Percentiles rank a stretch among this genome's conserved stretches.
These are phyloP conservation scores for Pseudoscleropodium purum DNA, from an alignment of 225 moss, liverwort and hornwort species.

Conservation along the genomic window DNA sequence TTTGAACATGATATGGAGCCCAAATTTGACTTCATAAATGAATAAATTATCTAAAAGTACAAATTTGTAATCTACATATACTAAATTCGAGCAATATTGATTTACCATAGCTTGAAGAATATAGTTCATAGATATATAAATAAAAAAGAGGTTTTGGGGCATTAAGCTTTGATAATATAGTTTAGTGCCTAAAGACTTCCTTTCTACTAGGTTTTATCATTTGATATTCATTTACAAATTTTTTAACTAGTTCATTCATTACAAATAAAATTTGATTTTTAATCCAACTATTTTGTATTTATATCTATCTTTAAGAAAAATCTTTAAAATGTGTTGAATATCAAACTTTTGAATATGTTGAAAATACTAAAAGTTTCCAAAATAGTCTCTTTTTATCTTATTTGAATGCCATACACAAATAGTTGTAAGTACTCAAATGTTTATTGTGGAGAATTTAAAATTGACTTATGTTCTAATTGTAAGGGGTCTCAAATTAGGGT, in stretches of 20 bases:
- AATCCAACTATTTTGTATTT: neutral
- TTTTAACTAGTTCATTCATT: neutral
- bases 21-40: neutral
- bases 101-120: neutral
- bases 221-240: neutral
- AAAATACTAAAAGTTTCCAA: neutral
- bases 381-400: neutral
- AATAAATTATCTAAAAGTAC: neutral
- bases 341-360: neutral
- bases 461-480: neutral
- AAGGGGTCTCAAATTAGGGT: neutral
- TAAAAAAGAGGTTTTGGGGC: neutral
- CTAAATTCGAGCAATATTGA: neutral
- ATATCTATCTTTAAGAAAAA: neutral
- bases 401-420: neutral
- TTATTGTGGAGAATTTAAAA: neutral
- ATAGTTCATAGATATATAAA: accelerated
- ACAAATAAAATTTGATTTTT: neutral
- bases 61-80: neutral
- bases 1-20: too few relatives aligned
- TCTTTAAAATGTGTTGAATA: neutral
- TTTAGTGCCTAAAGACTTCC: accelerated
- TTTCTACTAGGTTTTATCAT: neutral
- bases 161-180: neutral
- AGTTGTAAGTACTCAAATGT: neutral